These are phyloP conservation scores for Thielaviopsis cerberus DNA, from an alignment of 2,329 filamentous ascomycete species.

Conservation along the genomic window DNA sequence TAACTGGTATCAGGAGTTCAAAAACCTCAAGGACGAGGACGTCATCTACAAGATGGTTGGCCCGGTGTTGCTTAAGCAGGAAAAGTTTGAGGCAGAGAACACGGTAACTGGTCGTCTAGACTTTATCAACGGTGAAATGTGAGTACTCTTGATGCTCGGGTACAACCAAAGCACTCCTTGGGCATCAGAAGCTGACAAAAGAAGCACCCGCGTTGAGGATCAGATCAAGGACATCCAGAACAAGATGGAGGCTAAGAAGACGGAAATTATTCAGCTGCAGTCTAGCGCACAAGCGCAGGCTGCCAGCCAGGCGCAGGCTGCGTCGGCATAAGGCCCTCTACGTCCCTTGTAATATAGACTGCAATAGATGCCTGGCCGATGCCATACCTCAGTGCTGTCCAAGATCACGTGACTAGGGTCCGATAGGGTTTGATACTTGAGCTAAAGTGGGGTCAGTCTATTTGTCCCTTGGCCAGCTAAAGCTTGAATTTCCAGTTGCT, in stretches of 20 bases:
- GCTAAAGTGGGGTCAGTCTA: neutral
- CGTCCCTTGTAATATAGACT: neutral
- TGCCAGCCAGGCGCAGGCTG: slow-evolving; percentile 3
- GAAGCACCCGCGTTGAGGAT: slow-evolving; percentile 21
- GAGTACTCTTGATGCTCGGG: no score
- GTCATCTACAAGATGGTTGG: slow-evolving; percentile 93
- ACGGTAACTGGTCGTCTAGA: slow-evolving; percentile 80
- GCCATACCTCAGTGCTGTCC: neutral
- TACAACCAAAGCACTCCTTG: no score
- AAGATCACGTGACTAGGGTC: neutral
- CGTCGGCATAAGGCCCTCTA: neutral
- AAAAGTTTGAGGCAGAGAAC: slow-evolving; percentile 72
- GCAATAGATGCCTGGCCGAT: neutral
- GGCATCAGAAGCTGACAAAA: no score
- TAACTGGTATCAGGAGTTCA: slow-evolving; percentile 49
- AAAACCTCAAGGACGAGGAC: slow-evolving; percentile 56
- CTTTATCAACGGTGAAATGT: slow-evolving; percentile 92
- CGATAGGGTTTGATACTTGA: neutral
- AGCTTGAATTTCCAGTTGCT: neutral
- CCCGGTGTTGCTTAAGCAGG: slow-evolving; percentile 84
- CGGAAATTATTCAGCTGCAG: slow-evolving; percentile 39
- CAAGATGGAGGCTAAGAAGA: slow-evolving; percentile 40
- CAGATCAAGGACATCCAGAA: slow-evolving; percentile 37
- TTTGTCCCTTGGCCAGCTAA: neutral
- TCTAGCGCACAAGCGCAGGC: slow-evolving; percentile 26